A percentile compares a stretch with the other conserved stretches of the same genome.
Evolutionary conservation across 345 rosid genomes (phyloP).

Genomic region (Gossypium rotundifolium): DNA sequence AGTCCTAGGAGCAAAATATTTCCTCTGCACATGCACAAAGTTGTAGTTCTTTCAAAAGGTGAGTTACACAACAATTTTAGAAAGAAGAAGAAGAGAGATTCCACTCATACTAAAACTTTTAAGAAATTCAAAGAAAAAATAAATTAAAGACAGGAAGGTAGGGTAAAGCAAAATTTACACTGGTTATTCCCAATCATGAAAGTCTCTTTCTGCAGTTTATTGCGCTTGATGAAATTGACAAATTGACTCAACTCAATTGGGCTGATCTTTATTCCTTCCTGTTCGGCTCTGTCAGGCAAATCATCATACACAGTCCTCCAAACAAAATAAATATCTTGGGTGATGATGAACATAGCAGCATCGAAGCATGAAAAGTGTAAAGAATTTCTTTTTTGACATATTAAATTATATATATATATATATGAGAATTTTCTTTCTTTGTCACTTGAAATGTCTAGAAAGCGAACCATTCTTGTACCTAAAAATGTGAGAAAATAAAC

Average conservation of each 20-base stretch:
- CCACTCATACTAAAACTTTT: background rate
- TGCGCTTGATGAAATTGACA: constrained; percentile 55
- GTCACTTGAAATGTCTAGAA: background rate
- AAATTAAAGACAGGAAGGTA: background rate
- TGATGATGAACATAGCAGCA: background rate
- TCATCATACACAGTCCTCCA: constrained; percentile 13
- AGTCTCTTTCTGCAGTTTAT: constrained; percentile 57
- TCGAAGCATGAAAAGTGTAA: background rate
- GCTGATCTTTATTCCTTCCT: constrained; percentile 56
- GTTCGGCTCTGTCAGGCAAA: constrained; percentile 48
- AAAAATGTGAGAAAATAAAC: background rate
- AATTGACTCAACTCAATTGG: constrained; percentile 57
- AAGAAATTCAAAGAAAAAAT: background rate
- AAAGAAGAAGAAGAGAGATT: background rate
- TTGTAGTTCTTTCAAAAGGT: background rate
- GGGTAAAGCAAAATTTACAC: constrained; percentile 37
- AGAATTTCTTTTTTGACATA: background rate
- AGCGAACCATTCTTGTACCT: background rate
- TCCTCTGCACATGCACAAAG: background rate
- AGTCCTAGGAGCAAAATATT: background rate
- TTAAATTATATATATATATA: background rate
- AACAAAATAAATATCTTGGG: background rate
- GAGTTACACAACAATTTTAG: background rate
- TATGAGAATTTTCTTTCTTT: background rate
- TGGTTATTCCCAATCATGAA: constrained; percentile 67